Base-by-base conservation (phyloP, 2,329 filamentous ascomycete genomes). In the Didymella arachidicola region DNA sequence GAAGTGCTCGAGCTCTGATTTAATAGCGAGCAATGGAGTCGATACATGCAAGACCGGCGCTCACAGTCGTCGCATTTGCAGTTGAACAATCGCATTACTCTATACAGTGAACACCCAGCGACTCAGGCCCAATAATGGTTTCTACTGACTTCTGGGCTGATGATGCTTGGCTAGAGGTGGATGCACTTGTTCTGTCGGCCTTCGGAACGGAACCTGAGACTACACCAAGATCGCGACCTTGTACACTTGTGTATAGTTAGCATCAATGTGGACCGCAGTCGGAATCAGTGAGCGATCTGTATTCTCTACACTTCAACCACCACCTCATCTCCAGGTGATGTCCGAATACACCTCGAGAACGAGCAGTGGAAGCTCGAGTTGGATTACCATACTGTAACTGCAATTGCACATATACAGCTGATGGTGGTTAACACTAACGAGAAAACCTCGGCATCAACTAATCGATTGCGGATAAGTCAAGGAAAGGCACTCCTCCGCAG, bases 1-100 rank as follows among this genome's bases (percentile, higher is more conserved):
- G 64, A 70, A 27, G 48, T 66, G 2, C 45, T 68, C 25, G 67
- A 70, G 52, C 60, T 69, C 4, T 69, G 48, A 27, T 19, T 16
- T 2, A 10, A 1, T 11, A 2, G 5, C 7, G 5, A 19, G 36
- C 36, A 11, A 19, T 8, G 6, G 4, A 34, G 8, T 34, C 12
- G 14, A 34, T 34, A 11, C 30, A 34, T 14, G 11, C 30, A 7
- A 29, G 11, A 8, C 27, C 11, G 27, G 11, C 27, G 27, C 11
- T 29, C 30, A 34, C 11, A 14, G 30, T 10, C 30, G 14, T 12
- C 30, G 3, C 27, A 29, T 8, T 29, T 7, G 30, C 11, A 34
- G 4, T 34, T 12, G 12, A 12, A 14, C 30, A 12, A 34, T 12
- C 11, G 11, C 30, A 12, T 34, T 12, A 12, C 30, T 34, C 30